phyloP scores from a whole-genome alignment of 2,329 filamentous ascomycete species.

The Elsinoe batatas region DNA sequence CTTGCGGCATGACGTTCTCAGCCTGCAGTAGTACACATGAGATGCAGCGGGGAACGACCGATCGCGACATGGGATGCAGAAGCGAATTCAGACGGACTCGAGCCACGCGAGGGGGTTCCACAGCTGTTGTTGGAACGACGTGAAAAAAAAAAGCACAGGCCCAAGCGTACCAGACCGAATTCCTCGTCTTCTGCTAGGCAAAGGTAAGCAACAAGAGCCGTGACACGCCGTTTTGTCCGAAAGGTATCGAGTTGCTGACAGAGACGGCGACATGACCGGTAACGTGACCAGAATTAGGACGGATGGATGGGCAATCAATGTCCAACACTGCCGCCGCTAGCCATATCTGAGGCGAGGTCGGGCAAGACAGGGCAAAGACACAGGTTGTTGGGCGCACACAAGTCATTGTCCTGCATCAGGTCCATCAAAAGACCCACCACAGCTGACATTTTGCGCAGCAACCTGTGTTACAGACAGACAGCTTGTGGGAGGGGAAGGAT shows the following conservation, averaged over 20 bases:
- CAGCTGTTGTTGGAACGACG: constrained; percentile 12
- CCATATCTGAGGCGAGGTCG: neutral
- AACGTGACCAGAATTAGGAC: constrained; percentile 7
- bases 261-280: neutral
- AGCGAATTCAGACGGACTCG: constrained; percentile 4
- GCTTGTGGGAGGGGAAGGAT: constrained; percentile 1
- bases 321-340: constrained; percentile 1
- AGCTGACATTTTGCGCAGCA: constrained; percentile 9
- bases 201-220: constrained; percentile 8
- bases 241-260: neutral
- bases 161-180: neutral
- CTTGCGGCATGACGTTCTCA: constrained; percentile 12
- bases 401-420: constrained; percentile 10
- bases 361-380: neutral
- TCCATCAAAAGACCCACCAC: neutral
- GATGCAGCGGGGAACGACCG: constrained; percentile 13
- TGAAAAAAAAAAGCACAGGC: constrained; percentile 4
- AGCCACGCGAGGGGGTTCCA: constrained; percentile 11
- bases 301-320: neutral
- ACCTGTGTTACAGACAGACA: constrained; percentile 8
- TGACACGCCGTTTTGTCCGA: constrained; percentile 3
- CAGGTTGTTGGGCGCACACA: constrained; percentile 11
- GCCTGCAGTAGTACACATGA: neutral
- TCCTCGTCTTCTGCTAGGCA: neutral
- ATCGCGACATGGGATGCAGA: constrained; percentile 10